Conservation (phyloP, 768 basidiomycete genomes). For the Lyophyllum decastes region DNA sequence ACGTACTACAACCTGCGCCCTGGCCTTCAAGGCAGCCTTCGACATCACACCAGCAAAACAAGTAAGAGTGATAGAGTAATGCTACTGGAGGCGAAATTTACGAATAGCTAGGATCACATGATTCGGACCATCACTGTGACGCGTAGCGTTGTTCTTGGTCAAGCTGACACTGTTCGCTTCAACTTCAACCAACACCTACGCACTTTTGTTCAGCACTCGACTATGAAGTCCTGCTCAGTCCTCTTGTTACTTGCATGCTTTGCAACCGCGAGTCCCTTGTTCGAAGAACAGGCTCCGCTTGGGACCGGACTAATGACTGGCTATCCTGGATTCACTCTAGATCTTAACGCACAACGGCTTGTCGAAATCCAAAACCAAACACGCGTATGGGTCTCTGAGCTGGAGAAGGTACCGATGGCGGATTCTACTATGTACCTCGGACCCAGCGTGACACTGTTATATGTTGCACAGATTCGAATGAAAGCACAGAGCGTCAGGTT, state of each 20-base stretch:
- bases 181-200: not conserved
- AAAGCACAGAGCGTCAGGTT: slow-evolving; percentile 80
- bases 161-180: not conserved
- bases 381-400: slow-evolving; percentile 83
- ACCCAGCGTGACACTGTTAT: slow-evolving; percentile 10
- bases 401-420: slow-evolving; percentile 70
- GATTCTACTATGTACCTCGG: not conserved
- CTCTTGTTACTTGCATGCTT: slow-evolving; percentile 47
- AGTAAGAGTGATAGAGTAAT: not conserved
- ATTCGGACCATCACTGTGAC: not conserved
- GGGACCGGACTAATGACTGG: slow-evolving; percentile 22
- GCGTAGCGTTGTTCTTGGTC: not conserved
- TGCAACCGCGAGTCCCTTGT: slow-evolving; percentile 41
- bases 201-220: not conserved
- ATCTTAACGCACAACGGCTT: slow-evolving; percentile 71
- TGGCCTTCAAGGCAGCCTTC: slow-evolving; percentile 59
- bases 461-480: slow-evolving; percentile 66
- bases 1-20: slow-evolving; percentile 78
- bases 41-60: slow-evolving; percentile 51
- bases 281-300: slow-evolving; percentile 41
- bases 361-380: slow-evolving; percentile 72
- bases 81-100: not conserved
- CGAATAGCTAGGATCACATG: slow-evolving; percentile 7
- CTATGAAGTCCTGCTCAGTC: slow-evolving; percentile 51
- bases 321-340: slow-evolving; percentile 67